Percentiles rank a stretch among this genome's conserved stretches.
Conservation (phyloP, 495 filamentous ascomycete species). For the Staphylotrichum longicolle region DNA sequence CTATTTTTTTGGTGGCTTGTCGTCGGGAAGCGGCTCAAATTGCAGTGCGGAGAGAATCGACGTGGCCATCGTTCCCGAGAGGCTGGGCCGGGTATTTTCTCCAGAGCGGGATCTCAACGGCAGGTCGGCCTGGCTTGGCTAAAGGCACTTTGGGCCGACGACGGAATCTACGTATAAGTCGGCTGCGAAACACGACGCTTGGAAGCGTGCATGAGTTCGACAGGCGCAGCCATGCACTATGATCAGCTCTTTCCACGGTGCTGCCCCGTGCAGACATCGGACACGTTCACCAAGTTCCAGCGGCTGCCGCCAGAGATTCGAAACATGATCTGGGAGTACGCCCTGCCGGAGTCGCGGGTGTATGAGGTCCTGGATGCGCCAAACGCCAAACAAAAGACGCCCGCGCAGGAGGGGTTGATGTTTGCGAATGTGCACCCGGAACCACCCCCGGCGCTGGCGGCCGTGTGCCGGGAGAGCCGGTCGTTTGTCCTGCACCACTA, state of each 20-base stretch:
- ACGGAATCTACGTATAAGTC: slow-evolving; percentile 9
- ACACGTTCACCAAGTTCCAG: slow-evolving; percentile 31
- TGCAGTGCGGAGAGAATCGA: slow-evolving; percentile 28
- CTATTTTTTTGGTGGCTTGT: slow-evolving; percentile 36
- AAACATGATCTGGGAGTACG: slow-evolving; percentile 46
- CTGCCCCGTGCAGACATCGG: slow-evolving; percentile 27
- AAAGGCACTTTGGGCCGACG: slow-evolving; percentile 9
- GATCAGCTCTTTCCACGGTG: slow-evolving; percentile 28
- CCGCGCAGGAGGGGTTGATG: slow-evolving; percentile 44
- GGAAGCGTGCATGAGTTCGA: slow-evolving; percentile 3
- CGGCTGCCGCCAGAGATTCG: slow-evolving; percentile 40
- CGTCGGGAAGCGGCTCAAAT: slow-evolving; percentile 30
- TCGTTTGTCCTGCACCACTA: slow-evolving; percentile 48
- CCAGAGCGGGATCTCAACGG: slow-evolving; percentile 23
- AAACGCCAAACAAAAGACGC: slow-evolving; percentile 40
- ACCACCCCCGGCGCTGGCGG: slow-evolving; percentile 46
- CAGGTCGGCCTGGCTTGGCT: slow-evolving; percentile 17
- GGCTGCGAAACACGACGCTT: background rate
- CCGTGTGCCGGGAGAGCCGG: slow-evolving; percentile 49
- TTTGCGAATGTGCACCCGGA: slow-evolving; percentile 50
- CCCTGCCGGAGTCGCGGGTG: slow-evolving; percentile 46
- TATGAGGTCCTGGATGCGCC: slow-evolving; percentile 51
- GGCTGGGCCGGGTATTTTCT: slow-evolving; percentile 35
- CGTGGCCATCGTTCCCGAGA: slow-evolving; percentile 30
- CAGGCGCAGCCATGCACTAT: slow-evolving; percentile 24